These are phyloP conservation scores for Herpetomonas samuelpessoai DNA, from an alignment of 208 protist species.

Conservation along the genomic window DNA sequence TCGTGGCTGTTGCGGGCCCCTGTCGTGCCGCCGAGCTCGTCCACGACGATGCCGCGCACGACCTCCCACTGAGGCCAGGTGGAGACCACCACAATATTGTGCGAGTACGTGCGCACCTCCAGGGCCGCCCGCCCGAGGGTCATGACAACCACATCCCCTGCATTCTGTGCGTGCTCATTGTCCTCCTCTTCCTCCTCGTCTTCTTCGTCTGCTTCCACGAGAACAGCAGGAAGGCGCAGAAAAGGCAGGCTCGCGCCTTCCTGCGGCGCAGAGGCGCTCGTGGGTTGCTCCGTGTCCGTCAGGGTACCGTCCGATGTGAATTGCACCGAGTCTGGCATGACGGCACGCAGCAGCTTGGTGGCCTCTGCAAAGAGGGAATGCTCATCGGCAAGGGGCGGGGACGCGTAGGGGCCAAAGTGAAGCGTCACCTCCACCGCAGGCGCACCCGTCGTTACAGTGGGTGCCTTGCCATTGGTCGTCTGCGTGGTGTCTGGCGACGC, in stretches of 20 bases:
- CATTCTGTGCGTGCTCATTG: not conserved
- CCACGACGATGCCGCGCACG: constrained; percentile 11
- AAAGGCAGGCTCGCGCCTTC: too few species aligned
- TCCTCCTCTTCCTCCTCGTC: constrained; percentile 4
- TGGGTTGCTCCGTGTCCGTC: too few species aligned
- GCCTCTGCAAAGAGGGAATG: constrained; percentile 13
- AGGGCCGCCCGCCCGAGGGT: constrained; percentile 1
- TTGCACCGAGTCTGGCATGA: constrained; percentile 9
- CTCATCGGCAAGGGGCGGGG: too few species aligned
- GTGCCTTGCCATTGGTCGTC: too few species aligned
- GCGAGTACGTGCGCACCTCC: not conserved
- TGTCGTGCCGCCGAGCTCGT: constrained; percentile 9
- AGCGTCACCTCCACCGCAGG: too few species aligned
- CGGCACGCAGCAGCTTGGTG: constrained; percentile 9
- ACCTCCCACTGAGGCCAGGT: constrained; percentile 15
- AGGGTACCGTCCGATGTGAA: constrained; percentile 3
- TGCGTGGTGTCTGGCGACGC: too few species aligned
- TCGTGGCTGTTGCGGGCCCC: constrained; percentile 7
- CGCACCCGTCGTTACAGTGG: too few species aligned
- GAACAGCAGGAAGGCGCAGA: constrained; percentile 2
- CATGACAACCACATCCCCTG: not conserved
- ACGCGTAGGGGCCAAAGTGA: too few species aligned
- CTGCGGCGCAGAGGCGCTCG: too few species aligned
- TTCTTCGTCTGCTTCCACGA: constrained; percentile 6
- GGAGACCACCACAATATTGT: constrained; percentile 7